A percentile compares a stretch with the other conserved stretches of the same genome.
Evolutionary conservation across 257 asterid species (phyloP).

Genomic region (Scutellaria galericulata): DNA sequence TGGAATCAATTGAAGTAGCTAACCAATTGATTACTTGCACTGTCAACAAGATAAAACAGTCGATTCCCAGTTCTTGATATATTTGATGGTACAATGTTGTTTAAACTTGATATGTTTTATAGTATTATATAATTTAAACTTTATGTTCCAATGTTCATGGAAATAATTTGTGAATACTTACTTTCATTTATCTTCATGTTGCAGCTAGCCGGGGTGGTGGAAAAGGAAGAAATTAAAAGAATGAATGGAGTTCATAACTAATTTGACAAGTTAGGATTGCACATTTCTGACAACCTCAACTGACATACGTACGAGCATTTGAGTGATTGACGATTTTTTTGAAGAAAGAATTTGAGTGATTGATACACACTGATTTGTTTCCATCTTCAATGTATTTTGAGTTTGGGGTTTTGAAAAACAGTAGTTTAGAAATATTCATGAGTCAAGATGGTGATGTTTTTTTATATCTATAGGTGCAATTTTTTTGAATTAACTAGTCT

Average conservation of each 20-base stretch:
- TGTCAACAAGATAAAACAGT: slow-evolving; percentile 42
- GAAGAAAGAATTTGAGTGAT: not conserved
- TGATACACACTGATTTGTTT: no score
- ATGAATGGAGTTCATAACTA: no score
- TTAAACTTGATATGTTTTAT: not conserved
- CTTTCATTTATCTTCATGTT: not conserved
- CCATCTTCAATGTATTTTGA: no score
- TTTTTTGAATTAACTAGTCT: no score
- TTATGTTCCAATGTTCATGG: not conserved
- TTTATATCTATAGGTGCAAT: no score
- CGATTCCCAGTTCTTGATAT: slow-evolving; percentile 27
- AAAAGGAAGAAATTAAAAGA: not conserved
- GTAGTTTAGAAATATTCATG: no score
- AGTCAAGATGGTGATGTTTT: no score
- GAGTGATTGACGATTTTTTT: not conserved
- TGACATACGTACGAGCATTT: no score
- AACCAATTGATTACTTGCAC: slow-evolving; percentile 45
- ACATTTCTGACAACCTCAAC: no score
- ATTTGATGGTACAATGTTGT: slow-evolving; percentile 17
- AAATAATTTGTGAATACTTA: not conserved
- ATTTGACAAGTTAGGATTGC: no score
- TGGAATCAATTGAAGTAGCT: slow-evolving; percentile 42
- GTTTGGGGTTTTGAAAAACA: no score
- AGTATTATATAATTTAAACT: not conserved
- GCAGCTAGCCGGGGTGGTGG: slow-evolving; percentile 1